Evolutionary conservation across 208 protist species (phyloP).

Genomic region (Trypanosoma conorhini): DNA sequence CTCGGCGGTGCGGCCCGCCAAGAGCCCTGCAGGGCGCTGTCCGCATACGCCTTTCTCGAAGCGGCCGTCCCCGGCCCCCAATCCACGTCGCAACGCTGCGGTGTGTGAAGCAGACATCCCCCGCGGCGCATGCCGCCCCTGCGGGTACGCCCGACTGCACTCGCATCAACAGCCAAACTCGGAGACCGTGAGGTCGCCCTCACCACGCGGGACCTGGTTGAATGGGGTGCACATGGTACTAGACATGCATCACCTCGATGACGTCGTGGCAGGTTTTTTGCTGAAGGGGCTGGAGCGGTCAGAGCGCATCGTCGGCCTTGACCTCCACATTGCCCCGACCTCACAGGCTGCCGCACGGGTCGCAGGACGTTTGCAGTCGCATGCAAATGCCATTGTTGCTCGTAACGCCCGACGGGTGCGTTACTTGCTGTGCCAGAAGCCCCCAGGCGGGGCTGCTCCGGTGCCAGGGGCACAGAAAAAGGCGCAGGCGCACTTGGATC

Average conservation of each 20-base stretch:
- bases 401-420: constrained; percentile 17
- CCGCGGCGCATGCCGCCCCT: not conserved
- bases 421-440: constrained; percentile 4
- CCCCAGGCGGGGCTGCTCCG: not conserved
- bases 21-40: not conserved
- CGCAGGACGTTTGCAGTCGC: constrained; percentile 17
- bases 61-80: not conserved
- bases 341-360: constrained; percentile 19
- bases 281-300: constrained; percentile 24
- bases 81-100: not conserved
- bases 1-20: not conserved
- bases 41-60: not conserved
- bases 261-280: constrained; percentile 30
- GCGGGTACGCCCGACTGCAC: constrained; percentile 2
- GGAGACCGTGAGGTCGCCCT: not conserved
- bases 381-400: constrained; percentile 14
- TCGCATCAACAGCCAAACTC: not conserved
- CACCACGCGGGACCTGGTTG: not conserved
- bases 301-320: constrained; percentile 30
- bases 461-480: not conserved
- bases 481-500: not conserved
- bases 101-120: not conserved
- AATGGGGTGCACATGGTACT: constrained; percentile 31
- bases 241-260: constrained; percentile 31
- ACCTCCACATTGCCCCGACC: constrained; percentile 18